Percentiles rank a stretch among this genome's conserved stretches.
Conservation (phyloP, 208 protist species). For the Endotrypanum monterogeii region DNA sequence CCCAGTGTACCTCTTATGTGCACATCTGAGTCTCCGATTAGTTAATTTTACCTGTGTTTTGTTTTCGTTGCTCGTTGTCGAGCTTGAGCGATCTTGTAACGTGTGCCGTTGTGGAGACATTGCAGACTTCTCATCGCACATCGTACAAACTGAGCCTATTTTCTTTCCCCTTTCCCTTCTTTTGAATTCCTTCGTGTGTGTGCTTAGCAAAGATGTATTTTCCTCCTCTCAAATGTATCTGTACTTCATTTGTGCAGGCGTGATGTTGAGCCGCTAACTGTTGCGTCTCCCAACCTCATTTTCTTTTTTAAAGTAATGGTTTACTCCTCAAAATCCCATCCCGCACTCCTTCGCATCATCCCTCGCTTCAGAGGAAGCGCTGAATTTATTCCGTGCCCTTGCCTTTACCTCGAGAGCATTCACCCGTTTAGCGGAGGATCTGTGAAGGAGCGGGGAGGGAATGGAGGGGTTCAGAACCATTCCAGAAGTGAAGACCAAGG, state of each 20-base stretch:
- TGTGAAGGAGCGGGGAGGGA: too few species aligned
- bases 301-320: not conserved
- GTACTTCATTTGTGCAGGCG: not conserved
- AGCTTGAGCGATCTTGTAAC: too few species aligned
- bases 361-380: too few species aligned
- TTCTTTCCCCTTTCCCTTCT: not conserved
- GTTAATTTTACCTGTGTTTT: too few species aligned
- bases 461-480: too few species aligned
- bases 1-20: not conserved
- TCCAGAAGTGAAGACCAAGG: too few species aligned
- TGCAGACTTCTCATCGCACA: not conserved
- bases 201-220: not conserved
- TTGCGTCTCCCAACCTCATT: constrained; percentile 14
- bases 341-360: not conserved
- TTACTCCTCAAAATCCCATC: not conserved
- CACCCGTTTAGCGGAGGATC: too few species aligned
- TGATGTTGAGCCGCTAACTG: constrained; percentile 5
- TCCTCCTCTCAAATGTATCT: not conserved
- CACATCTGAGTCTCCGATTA: not conserved
- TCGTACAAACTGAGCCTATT: not conserved
- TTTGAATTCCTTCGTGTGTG: not conserved
- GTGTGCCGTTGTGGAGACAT: not conserved
- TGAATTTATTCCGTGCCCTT: too few species aligned
- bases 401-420: too few species aligned
- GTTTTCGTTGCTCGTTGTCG: too few species aligned